Conservation (phyloP, 176 grass and related monocot genomes). For the sorghum (Sorghum bicolor) region Sorghum_bicolor_NCBIv3 NC_012870.2:69110501-69111000, state of each 20-base stretch:
- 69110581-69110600: too few species aligned
- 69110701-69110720: too few species aligned
- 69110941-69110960: too few species aligned
- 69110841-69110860: slow-evolving; percentile 10
- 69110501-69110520: neutral
- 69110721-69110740: too few species aligned
- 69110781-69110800: slow-evolving; percentile 23
- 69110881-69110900: neutral
- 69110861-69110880: neutral
- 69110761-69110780: neutral
- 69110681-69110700: too few species aligned
- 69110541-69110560: neutral
- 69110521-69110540: neutral
- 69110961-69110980: neutral
- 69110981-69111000: neutral
- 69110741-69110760: too few species aligned
- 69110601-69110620: too few species aligned
- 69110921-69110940: neutral
- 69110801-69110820: slow-evolving; percentile 28
- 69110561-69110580: too few species aligned
- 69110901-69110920: slow-evolving; percentile 9
- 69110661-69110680: too few species aligned
- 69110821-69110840: slow-evolving; percentile 9
- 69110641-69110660: too few species aligned
- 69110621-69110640: too few species aligned